A percentile compares a stretch with the other conserved stretches of the same genome.
These are phyloP conservation scores for Xylariaceae sp. DNA, from an alignment of 2,329 filamentous ascomycete species.

Conservation along the genomic window DNA sequence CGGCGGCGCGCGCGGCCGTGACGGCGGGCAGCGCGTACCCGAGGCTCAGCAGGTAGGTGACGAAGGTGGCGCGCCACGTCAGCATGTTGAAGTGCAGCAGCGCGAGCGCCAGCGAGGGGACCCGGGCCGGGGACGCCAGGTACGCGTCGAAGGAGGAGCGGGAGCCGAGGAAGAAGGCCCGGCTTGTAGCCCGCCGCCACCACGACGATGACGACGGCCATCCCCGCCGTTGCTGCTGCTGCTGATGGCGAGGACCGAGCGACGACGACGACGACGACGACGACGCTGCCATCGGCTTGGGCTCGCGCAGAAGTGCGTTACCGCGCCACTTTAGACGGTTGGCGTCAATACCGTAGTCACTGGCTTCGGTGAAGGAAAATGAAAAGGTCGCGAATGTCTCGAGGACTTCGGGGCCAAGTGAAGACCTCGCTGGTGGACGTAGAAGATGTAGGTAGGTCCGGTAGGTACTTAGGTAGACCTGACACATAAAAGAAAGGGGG, in stretches of 20 bases:
- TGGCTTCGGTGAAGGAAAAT: too few species aligned
- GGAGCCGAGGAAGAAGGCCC: neutral
- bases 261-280: neutral
- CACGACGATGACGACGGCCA: too few species aligned
- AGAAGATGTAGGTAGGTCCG: too few species aligned
- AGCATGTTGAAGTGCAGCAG: slow-evolving; percentile 48
- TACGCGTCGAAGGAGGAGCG: slow-evolving; percentile 22
- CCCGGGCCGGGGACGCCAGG: slow-evolving; percentile 29
- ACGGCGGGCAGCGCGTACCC: slow-evolving; percentile 41
- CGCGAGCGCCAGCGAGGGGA: slow-evolving; percentile 41
- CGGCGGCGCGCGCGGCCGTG: slow-evolving; percentile 36
- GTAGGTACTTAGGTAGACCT: too few species aligned
- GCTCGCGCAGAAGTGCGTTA: slow-evolving; percentile 21
- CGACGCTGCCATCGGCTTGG: slow-evolving; percentile 17
- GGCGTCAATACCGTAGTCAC: too few species aligned
- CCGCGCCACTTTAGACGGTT: too few species aligned
- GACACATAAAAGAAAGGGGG: too few species aligned
- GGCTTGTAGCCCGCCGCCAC: neutral
- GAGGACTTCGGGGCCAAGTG: too few species aligned
- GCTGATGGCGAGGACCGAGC: neutral
- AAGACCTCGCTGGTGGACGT: too few species aligned
- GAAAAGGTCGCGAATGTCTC: too few species aligned
- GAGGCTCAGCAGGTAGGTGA: slow-evolving; percentile 44
- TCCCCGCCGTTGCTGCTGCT: neutral
- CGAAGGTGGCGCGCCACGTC: slow-evolving; percentile 46